These are phyloP conservation scores for Plasmodium sp. DNA, from an alignment of 169 alveolate genomes.

Conservation along the genomic window DNA sequence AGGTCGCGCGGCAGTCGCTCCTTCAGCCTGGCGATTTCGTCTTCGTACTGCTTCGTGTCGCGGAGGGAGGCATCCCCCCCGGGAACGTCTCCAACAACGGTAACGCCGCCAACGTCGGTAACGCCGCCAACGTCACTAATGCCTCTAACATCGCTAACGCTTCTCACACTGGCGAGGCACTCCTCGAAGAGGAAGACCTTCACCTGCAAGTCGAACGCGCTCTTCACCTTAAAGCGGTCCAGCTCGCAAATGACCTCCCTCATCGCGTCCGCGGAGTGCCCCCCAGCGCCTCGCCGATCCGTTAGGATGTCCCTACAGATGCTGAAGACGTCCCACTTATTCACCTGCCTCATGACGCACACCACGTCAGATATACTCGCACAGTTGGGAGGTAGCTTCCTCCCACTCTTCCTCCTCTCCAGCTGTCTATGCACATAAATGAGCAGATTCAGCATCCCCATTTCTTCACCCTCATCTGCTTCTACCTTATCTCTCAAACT, in stretches of 20 bases:
- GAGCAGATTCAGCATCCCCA: neutral
- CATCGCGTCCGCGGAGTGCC: neutral
- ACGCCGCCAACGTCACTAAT: neutral
- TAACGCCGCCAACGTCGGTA: neutral
- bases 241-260: neutral
- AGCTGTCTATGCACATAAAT: neutral
- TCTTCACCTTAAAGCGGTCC: neutral
- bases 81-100: neutral
- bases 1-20: neutral
- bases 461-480: neutral
- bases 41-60: neutral
- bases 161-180: neutral
- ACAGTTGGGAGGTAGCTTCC: neutral
- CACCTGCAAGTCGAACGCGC: slow-evolving; percentile 6
- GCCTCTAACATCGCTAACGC: neutral
- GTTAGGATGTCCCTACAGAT: slow-evolving; percentile 12
- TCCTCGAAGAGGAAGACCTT: slow-evolving; percentile 28
- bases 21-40: neutral
- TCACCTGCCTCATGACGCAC: slow-evolving; percentile 4
- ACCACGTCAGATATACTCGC: slow-evolving; percentile 2
- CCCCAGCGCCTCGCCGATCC: neutral
- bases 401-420: neutral
- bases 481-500: neutral
- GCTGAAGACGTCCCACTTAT: neutral
- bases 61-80: neutral